Evolutionary conservation across 306 rosid genomes (phyloP).

Genomic region (Cicer arietinum): DNA sequence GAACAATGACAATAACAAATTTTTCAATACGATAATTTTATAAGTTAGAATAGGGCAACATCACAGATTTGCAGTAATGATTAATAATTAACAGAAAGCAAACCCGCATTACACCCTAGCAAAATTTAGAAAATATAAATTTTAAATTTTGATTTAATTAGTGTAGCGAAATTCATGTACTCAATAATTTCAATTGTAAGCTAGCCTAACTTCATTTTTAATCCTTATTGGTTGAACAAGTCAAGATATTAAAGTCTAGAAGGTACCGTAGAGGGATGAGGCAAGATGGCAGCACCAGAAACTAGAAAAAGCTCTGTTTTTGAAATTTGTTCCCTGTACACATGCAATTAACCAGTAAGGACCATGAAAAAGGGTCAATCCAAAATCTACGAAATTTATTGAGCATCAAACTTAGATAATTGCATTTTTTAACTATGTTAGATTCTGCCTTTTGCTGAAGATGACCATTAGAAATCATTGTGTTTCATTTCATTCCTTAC

Average conservation of each 20-base stretch:
- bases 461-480: conserved; percentile 9
- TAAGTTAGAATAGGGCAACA: not conserved
- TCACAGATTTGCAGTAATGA: not conserved
- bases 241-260: conserved; percentile 29
- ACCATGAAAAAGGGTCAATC: conserved; percentile 14
- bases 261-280: conserved; percentile 75
- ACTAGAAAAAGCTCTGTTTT: conserved; percentile 45
- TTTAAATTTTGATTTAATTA: conserved; percentile 23
- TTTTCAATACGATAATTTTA: not conserved
- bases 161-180: conserved; percentile 8
- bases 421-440: conserved; percentile 14
- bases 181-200: conserved; percentile 16
- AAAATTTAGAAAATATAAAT: conserved; percentile 18
- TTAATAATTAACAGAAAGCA: conserved; percentile 8
- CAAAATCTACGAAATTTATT: conserved; percentile 28
- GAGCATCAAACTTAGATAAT: conserved; percentile 29
- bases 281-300: conserved; percentile 67
- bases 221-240: not conserved
- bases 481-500: conserved; percentile 32
- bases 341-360: conserved; percentile 40
- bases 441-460: conserved; percentile 21
- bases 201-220: conserved; percentile 35
- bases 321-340: conserved; percentile 51
- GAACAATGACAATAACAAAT: not conserved
- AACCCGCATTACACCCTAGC: conserved; percentile 1